These are phyloP conservation scores for Linnemannia schmuckeri DNA, from an alignment of 192 early-diverging fungal species.

Conservation along the genomic window DNA sequence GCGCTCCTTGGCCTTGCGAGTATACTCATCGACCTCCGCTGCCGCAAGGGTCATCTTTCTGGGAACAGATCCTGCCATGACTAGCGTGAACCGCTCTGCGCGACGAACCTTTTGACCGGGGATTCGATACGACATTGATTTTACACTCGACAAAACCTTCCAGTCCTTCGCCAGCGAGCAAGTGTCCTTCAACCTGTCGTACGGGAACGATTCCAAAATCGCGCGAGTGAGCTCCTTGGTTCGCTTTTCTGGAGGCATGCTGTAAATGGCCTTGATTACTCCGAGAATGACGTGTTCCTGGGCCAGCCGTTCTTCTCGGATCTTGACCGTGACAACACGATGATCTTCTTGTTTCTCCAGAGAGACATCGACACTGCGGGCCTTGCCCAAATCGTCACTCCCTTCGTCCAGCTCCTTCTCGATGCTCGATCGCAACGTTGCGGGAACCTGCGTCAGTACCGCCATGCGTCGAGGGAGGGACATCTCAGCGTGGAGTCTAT, in stretches of 20 bases:
- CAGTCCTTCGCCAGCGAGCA: slow-evolving; percentile 42
- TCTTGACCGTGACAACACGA: neutral
- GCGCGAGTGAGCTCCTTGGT: slow-evolving; percentile 14
- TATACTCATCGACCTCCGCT: slow-evolving; percentile 15
- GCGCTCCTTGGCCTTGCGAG: neutral
- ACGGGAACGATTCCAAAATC: slow-evolving; percentile 15
- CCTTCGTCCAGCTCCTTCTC: slow-evolving; percentile 17
- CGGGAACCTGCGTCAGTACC: slow-evolving; percentile 21
- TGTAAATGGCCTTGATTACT: slow-evolving; percentile 43
- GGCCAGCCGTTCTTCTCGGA: slow-evolving; percentile 14
- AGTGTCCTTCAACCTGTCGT: neutral
- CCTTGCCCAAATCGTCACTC: neutral
- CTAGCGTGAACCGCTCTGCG: slow-evolving; percentile 25
- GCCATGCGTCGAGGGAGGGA: slow-evolving; percentile 21
- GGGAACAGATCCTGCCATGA: slow-evolving; percentile 33
- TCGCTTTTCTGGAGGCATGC: slow-evolving; percentile 15
- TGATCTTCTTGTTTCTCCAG: neutral
- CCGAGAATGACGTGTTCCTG: slow-evolving; percentile 29
- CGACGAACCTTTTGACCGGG: slow-evolving; percentile 39
- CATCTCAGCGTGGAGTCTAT: slow-evolving; percentile 18
- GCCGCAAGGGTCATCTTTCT: slow-evolving; percentile 20
- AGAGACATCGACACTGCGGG: neutral
- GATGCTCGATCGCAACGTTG: slow-evolving; percentile 21
- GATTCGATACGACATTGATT: slow-evolving; percentile 22
- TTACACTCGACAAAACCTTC: slow-evolving; percentile 29